Evolutionary conservation across 139 green algal species (phyloP).

Genomic region (Pleodorina starrii): DNA sequence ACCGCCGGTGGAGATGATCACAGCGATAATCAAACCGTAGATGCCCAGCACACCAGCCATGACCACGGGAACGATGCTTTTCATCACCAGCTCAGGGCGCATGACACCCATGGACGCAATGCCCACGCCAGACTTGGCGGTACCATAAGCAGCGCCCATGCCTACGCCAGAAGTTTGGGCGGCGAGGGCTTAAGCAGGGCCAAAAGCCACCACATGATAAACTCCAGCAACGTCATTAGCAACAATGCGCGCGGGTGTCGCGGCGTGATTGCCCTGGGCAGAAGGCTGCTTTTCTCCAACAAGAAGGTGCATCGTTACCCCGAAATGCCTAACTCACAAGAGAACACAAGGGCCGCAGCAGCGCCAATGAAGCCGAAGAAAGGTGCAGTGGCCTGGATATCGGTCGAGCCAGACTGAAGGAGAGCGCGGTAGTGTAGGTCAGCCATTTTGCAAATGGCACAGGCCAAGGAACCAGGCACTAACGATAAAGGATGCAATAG

Average conservation of each 20-base stretch:
- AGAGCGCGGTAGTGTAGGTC: slow-evolving; percentile 40
- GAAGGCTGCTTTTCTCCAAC: too few species aligned
- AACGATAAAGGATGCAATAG: too few species aligned
- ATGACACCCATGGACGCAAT: slow-evolving; percentile 99
- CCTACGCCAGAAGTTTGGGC: slow-evolving; percentile 72
- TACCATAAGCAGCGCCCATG: slow-evolving; percentile 98
- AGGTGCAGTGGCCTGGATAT: slow-evolving; percentile 74
- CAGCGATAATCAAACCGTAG: slow-evolving; percentile 99
- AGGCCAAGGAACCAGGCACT: background rate
- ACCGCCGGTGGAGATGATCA: slow-evolving; percentile 98
- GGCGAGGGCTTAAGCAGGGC: too few species aligned
- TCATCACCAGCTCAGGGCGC: slow-evolving; percentile 99
- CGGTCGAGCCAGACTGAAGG: background rate
- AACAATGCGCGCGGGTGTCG: too few species aligned
- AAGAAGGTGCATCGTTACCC: too few species aligned
- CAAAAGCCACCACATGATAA: too few species aligned
- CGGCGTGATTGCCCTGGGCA: too few species aligned
- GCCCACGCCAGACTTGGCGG: slow-evolving; percentile 97
- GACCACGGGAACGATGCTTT: slow-evolving; percentile 99
- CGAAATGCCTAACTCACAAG: slow-evolving; percentile 92
- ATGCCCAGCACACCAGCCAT: slow-evolving; percentile 99
- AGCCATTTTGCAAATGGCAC: slow-evolving; percentile 9
- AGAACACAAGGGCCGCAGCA: slow-evolving; percentile 94
- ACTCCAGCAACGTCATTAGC: too few species aligned
- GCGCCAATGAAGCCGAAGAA: slow-evolving; percentile 99